Evolutionary conservation across 2,329 filamentous ascomycete genomes (phyloP), one percentile per base, ranked within the genome.

Genomic region (Passalora sequoiae): DNA sequence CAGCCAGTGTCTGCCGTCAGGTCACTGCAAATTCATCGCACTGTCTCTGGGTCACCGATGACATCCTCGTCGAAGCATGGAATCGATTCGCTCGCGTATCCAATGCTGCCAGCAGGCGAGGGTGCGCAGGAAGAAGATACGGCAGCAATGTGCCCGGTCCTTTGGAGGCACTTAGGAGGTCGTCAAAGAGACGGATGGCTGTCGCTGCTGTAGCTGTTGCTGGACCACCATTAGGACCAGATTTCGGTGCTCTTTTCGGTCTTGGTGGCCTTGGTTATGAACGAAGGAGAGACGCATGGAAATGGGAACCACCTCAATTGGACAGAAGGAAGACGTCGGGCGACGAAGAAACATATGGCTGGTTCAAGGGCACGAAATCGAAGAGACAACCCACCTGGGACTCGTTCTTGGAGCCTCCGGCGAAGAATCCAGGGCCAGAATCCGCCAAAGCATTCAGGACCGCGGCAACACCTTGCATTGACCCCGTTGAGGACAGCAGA

Each of bases 101-200:
- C 20, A 47, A 50, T 32, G 29, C 50, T 31, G 31, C 46, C 22
- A 42, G 30, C 28, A 40, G 24, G 70, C 51, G 63, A 13, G 21
- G 28, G 12, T 40, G 17, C n/a, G 20, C 36, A 13, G 47, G 43
- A 12, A 45, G 63, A 57, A 72, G 78, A 50, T 68, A 78, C 72
- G 77, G 75, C 53, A 80, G 78, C 66, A 71, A 71, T 51, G 74
- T 80, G 3, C 79, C 79, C 8, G 79, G 79, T 2, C 79, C 79
- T 57, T 66, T 82, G 65, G 79, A 83, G 63, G 77, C 78, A 33
- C 71, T 74, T 49, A 69, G 72, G 57, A 68, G 79, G 40, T 66
- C 73, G 33, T 67, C 75, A 2, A 79, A 71, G 60, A 69, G 79
- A 42, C 70, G 72, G 40, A 79, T 80, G 65, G 75, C 69, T 40